These are phyloP conservation scores for Penicillium occitanis DNA, from an alignment of 2,329 filamentous ascomycete species.

Conservation along the genomic window DNA sequence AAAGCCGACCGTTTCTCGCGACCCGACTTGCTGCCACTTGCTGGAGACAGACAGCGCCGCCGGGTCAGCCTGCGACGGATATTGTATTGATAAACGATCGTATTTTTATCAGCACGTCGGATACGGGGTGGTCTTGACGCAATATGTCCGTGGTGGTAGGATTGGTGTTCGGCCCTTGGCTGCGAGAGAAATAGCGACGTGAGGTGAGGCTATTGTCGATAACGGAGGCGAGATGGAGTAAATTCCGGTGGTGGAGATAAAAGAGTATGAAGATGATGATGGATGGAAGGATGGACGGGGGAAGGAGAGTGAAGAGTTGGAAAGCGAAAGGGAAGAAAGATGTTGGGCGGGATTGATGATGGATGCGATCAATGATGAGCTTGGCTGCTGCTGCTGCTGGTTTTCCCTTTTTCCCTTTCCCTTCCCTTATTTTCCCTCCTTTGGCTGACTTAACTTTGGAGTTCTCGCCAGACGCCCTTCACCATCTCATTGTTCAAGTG, in stretches of 20 bases:
- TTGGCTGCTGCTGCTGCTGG: conserved; percentile 4
- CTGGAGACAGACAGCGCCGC: conserved; percentile 4
- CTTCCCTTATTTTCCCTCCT: conserved; percentile 10
- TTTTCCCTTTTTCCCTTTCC: conserved; percentile 20
- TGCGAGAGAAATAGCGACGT: background rate
- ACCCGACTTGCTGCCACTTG: conserved; percentile 8
- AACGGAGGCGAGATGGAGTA: conserved; percentile 4
- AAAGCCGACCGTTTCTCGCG: conserved; percentile 17
- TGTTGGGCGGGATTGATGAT: conserved; percentile 14
- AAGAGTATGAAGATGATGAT: conserved; percentile 16
- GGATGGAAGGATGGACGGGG: conserved; percentile 13
- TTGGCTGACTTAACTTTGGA: conserved; percentile 4
- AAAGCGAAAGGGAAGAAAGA: conserved; percentile 16
- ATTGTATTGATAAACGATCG: background rate
- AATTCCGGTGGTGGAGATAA: conserved; percentile 20
- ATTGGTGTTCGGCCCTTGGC: background rate
- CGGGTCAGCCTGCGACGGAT: conserved; percentile 3
- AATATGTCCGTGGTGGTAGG: background rate
- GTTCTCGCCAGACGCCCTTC: conserved; percentile 6
- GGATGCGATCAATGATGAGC: conserved; percentile 11
- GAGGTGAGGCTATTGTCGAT: conserved; percentile 6
- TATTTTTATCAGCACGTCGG: background rate
- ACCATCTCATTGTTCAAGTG: conserved; percentile 2
- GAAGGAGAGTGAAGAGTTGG: conserved; percentile 13
- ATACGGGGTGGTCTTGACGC: background rate